A percentile compares a stretch with the other conserved stretches of the same genome.
phyloP scores from a whole-genome alignment of 768 basidiomycete species.

The Mycena vulgaris region DNA sequence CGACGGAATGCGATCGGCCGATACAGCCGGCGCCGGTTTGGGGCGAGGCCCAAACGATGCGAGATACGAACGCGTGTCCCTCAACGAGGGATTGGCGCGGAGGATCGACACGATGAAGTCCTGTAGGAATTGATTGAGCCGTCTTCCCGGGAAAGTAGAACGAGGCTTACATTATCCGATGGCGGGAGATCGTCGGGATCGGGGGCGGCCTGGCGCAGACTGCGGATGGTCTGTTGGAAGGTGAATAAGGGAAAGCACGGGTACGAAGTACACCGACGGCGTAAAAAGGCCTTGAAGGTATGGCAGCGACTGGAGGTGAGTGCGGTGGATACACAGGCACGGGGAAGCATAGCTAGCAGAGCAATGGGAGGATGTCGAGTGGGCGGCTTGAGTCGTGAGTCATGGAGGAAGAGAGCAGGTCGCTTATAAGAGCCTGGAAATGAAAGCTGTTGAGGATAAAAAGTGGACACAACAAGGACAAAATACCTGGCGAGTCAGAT shows the following conservation, averaged over 20 bases:
- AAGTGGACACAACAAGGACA: neutral
- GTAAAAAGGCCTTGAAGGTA: constrained; percentile 67
- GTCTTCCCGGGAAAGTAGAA: neutral
- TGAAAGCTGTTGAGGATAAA: neutral
- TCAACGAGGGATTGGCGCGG: constrained; percentile 90
- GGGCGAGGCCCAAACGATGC: constrained; percentile 89
- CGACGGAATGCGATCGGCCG: constrained; percentile 46
- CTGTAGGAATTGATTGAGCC: constrained; percentile 57
- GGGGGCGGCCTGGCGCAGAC: constrained; percentile 52
- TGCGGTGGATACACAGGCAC: constrained; percentile 51
- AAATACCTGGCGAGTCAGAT: too few species aligned
- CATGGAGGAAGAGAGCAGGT: constrained; percentile 27
- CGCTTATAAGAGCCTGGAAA: constrained; percentile 16
- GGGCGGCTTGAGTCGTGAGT: constrained; percentile 15
- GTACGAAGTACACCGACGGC: constrained; percentile 58
- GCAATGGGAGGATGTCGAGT: constrained; percentile 28
- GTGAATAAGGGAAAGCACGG: constrained; percentile 31
- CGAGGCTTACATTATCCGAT: constrained; percentile 65
- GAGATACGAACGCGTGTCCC: constrained; percentile 93
- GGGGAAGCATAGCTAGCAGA: constrained; percentile 54
- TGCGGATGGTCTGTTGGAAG: constrained; percentile 58
- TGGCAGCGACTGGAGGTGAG: constrained; percentile 55
- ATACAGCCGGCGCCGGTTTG: constrained; percentile 48
- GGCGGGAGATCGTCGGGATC: constrained; percentile 57
- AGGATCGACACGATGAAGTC: constrained; percentile 98